Evolutionary conservation across 257 asterid genomes (phyloP).

Genomic region (Penstemon newberryi): DNA sequence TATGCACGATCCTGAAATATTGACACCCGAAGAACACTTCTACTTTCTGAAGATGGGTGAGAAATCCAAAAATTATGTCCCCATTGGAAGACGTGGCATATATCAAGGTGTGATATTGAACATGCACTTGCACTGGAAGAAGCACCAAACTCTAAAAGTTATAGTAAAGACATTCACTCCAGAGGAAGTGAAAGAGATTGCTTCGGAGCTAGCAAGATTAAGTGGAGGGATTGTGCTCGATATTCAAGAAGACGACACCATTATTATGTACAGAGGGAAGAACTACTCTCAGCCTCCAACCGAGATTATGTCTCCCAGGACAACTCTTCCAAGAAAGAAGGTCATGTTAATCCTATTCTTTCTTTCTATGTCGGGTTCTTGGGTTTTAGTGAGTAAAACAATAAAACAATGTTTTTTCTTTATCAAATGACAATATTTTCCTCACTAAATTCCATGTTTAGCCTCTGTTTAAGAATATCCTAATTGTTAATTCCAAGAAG

Average conservation of each 20-base stretch:
- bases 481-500: not conserved
- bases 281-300: constrained; percentile 96
- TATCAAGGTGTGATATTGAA: constrained; percentile 93
- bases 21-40: constrained; percentile 98
- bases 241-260: constrained; percentile 73
- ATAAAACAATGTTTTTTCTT: too few relatives aligned
- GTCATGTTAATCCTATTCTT: constrained; percentile 33
- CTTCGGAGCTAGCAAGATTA: constrained; percentile 82
- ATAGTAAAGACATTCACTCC: constrained; percentile 88
- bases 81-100: constrained; percentile 92
- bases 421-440: too few relatives aligned
- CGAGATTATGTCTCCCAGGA: constrained; percentile 93
- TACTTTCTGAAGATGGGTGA: constrained; percentile 93
- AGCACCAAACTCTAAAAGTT: constrained; percentile 88
- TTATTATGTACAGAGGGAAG: constrained; percentile 95
- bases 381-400: too few relatives aligned
- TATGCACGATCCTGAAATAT: constrained; percentile 90
- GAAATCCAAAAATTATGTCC: constrained; percentile 92
- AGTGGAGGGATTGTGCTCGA: constrained; percentile 98
- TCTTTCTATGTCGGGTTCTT: not conserved
- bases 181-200: constrained; percentile 87
- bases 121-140: constrained; percentile 99
- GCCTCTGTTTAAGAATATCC: not conserved
- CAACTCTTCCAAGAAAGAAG: constrained; percentile 90
- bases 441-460: too few relatives aligned